Percentiles rank a stretch among this genome's conserved stretches.
These are phyloP conservation scores for Brassica incana DNA, from an alignment of 345 rosid species.

Conservation along the genomic window DNA sequence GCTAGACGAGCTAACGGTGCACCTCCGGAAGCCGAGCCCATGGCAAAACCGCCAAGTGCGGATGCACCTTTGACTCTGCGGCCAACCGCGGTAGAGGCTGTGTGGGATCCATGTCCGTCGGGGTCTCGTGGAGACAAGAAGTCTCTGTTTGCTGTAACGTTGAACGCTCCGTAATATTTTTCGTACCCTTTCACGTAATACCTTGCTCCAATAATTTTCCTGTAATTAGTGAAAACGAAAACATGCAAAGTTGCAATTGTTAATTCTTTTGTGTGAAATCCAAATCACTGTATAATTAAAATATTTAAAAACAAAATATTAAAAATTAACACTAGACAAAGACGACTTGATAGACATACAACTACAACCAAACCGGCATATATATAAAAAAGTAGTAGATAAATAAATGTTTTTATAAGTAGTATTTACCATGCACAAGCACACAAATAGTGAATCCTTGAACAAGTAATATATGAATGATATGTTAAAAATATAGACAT, in stretches of 20 bases:
- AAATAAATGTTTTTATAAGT: not conserved
- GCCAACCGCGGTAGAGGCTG: slow-evolving; percentile 72
- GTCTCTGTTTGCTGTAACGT: slow-evolving; percentile 56
- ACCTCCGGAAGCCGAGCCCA: slow-evolving; percentile 74
- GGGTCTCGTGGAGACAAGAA: slow-evolving; percentile 68
- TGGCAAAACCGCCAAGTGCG: slow-evolving; percentile 65
- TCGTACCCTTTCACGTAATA: slow-evolving; percentile 65
- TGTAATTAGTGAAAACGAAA: slow-evolving; percentile 21
- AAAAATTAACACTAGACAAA: not conserved
- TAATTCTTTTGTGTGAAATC: slow-evolving; percentile 9
- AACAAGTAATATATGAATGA: not conserved
- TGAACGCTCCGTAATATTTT: slow-evolving; percentile 43
- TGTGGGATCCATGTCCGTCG: slow-evolving; percentile 89
- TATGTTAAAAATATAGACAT: slow-evolving; percentile 4
- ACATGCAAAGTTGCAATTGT: not conserved
- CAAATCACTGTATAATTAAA: not conserved
- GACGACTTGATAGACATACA: not conserved
- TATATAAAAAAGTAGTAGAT: not conserved
- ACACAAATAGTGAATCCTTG: not conserved
- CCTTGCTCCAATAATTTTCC: slow-evolving; percentile 84
- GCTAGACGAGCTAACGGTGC: slow-evolving; percentile 78
- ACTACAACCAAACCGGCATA: not conserved
- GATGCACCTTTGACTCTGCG: slow-evolving; percentile 45
- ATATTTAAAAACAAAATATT: not conserved
- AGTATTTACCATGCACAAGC: slow-evolving; percentile 1